Percentiles rank a stretch among this genome's conserved stretches.
Conservation (phyloP, 1,284 basidiomycete genomes). For the Trametes versicolor region DNA sequence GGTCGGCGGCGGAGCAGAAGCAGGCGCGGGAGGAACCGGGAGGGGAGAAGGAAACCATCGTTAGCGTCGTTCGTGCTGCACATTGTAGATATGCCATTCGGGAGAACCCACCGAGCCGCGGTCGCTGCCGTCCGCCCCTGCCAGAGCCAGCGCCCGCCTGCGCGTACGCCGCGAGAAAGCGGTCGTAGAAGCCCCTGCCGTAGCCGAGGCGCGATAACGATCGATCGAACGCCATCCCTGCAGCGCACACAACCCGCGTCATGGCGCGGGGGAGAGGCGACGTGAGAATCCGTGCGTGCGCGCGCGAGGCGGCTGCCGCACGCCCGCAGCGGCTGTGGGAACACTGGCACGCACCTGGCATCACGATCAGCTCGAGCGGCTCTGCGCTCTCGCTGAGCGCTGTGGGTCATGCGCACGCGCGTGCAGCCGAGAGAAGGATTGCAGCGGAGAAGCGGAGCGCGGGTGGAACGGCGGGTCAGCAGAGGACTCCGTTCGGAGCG, state of each 20-base stretch:
- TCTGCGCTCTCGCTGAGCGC: constrained; percentile 54
- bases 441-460: constrained; percentile 7
- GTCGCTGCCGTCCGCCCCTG: constrained; percentile 4
- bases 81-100: constrained; percentile 14
- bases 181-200: constrained; percentile 85
- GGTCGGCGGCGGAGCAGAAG: neutral
- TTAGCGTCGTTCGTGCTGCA: constrained; percentile 56
- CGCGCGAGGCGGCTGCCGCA: constrained; percentile 13
- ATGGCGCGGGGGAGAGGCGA: constrained; percentile 2
- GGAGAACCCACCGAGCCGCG: constrained; percentile 25
- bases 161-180: constrained; percentile 67
- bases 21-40: neutral
- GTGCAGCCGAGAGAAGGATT: constrained; percentile 9
- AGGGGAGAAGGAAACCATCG: constrained; percentile 43
- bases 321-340: constrained; percentile 12
- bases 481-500: constrained; percentile 12
- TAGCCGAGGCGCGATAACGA: constrained; percentile 78
- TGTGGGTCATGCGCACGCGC: constrained; percentile 37
- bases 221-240: constrained; percentile 81
- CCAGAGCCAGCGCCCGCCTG: constrained; percentile 1
- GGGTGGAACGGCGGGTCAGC: constrained; percentile 11
- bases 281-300: constrained; percentile 21
- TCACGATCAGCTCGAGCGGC: constrained; percentile 69
- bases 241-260: constrained; percentile 18
- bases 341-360: constrained; percentile 63